Evolutionary conservation across 2,329 filamentous ascomycete species (phyloP).

Genomic region (Fusarium setosum): DNA sequence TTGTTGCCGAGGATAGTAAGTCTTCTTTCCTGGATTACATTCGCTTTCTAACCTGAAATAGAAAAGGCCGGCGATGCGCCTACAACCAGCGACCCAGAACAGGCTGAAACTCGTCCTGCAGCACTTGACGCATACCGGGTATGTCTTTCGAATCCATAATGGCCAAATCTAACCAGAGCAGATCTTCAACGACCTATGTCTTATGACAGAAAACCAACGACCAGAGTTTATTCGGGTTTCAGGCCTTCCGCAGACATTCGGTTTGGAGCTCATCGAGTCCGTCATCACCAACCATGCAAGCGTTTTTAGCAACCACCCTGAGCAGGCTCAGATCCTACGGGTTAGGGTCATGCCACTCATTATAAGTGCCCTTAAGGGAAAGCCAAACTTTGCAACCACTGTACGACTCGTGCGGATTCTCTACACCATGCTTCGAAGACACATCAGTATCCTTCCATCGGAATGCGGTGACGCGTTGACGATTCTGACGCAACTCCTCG

Average conservation of each 20-base stretch:
- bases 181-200: slow-evolving; percentile 90
- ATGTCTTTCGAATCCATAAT: slow-evolving; percentile 12
- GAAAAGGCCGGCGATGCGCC: slow-evolving; percentile 62
- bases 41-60: slow-evolving; percentile 41
- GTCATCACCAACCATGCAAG: slow-evolving; percentile 86
- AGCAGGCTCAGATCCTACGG: slow-evolving; percentile 83
- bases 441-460: slow-evolving; percentile 77
- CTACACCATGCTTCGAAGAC: slow-evolving; percentile 82
- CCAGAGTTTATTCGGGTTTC: slow-evolving; percentile 86
- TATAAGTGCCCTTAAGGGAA: slow-evolving; percentile 81
- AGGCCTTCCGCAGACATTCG: slow-evolving; percentile 82
- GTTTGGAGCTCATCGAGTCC: slow-evolving; percentile 91
- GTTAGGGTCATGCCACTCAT: slow-evolving; percentile 85
- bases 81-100: slow-evolving; percentile 68
- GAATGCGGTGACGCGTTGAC: slow-evolving; percentile 88
- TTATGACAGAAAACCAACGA: slow-evolving; percentile 85
- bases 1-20: slow-evolving; percentile 82
- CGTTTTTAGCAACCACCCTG: slow-evolving; percentile 81
- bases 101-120: slow-evolving; percentile 76
- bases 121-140: slow-evolving; percentile 88
- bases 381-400: slow-evolving; percentile 82
- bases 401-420: slow-evolving; percentile 86
- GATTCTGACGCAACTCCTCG: slow-evolving; percentile 85
- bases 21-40: slow-evolving; percentile 20
- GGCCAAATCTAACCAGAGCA: slow-evolving; percentile 46